Percentiles rank a stretch among this genome's conserved stretches.
phyloP scores from a whole-genome alignment of 2,329 filamentous ascomycete genomes.

The Aquanectria penicillioides region DNA sequence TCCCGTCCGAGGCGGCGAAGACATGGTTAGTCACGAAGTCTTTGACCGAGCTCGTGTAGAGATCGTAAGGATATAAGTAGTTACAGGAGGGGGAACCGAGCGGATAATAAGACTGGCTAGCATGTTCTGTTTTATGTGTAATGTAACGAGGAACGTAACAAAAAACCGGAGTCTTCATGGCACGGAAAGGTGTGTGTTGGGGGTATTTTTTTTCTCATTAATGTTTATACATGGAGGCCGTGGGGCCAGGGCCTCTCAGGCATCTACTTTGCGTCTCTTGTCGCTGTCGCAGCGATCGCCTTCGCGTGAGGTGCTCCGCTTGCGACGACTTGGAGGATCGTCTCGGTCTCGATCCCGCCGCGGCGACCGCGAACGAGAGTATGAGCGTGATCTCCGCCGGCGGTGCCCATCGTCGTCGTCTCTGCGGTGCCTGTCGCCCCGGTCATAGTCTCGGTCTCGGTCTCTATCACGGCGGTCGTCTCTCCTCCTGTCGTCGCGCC shows the following conservation, averaged over 20 bases:
- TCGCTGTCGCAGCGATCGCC: conserved; percentile 65
- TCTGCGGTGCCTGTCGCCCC: conserved; percentile 43
- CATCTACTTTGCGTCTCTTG: conserved; percentile 68
- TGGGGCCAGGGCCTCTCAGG: conserved; percentile 38
- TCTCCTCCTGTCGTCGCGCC: conserved; percentile 54
- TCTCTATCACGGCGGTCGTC: conserved; percentile 43
- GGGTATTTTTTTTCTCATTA: conserved; percentile 40
- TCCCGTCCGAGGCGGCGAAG: conserved; percentile 66
- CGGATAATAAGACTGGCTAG: neutral
- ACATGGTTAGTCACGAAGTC: conserved; percentile 76
- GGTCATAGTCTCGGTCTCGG: conserved; percentile 36
- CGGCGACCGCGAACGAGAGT: conserved; percentile 66
- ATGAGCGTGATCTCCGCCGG: conserved; percentile 44
- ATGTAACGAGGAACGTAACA: conserved; percentile 36
- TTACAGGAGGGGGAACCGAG: neutral
- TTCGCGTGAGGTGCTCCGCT: conserved; percentile 67
- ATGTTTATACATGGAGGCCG: conserved; percentile 30
- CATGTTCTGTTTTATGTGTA: conserved; percentile 18
- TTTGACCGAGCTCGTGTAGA: conserved; percentile 89
- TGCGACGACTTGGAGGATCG: conserved; percentile 60
- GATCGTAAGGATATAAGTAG: conserved; percentile 76
- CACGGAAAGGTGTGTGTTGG: conserved; percentile 24
- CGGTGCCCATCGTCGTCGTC: conserved; percentile 30
- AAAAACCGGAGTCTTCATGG: conserved; percentile 17
- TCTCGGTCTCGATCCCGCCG: conserved; percentile 54